Evolutionary conservation across 2,329 filamentous ascomycete genomes (phyloP), one percentile per base, ranked within the genome.

Genomic region (Sclerotinia borealis): DNA sequence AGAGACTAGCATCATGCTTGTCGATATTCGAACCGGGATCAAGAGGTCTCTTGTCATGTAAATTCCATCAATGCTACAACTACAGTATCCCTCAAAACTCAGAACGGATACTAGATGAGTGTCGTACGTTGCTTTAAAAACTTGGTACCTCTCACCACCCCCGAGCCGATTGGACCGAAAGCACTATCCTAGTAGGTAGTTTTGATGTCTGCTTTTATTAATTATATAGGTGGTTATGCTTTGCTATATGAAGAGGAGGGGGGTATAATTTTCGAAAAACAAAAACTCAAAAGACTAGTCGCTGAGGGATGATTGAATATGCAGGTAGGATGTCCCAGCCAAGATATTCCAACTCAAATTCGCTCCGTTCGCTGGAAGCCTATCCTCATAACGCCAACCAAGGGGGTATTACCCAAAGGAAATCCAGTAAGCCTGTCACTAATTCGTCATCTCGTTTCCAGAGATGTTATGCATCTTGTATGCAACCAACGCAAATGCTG

Each of bases 331-430:
- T 3, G 29, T 39, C 39, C 22, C 34, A 27, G 39, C 34, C 36
- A 31, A 36, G 39, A 17, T 58, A 36, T 58, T 34, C 13, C 54
- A 47, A 25, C 29, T n/a, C 22, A 58, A 41, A 34, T 58, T 55
- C 11, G 27, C 29, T 25, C 13, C 29, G 4, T 22, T 17, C 13
- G 13, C 39, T 58, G n/a, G 19, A 58, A 34, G 27, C 29, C 39
- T 34, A 45, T 51, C 29, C 39, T 41, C 34, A 34, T 45, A 58
- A 58, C 54, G 39, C 39, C 54, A 58, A 58, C 8, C 41, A 34
- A 31, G 27, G 27, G 48, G 54, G 54, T 58, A 58, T 58, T 58
- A 15, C 54, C 39, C 54, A 58, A 19, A 58, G 54, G 5, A 22
- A 58, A 36, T 34, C 45, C 13, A 45, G 11, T 27, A 34, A 45